Base-by-base conservation (phyloP, 2,329 filamentous ascomycete genomes). In the Fusarium sp. region DNA sequence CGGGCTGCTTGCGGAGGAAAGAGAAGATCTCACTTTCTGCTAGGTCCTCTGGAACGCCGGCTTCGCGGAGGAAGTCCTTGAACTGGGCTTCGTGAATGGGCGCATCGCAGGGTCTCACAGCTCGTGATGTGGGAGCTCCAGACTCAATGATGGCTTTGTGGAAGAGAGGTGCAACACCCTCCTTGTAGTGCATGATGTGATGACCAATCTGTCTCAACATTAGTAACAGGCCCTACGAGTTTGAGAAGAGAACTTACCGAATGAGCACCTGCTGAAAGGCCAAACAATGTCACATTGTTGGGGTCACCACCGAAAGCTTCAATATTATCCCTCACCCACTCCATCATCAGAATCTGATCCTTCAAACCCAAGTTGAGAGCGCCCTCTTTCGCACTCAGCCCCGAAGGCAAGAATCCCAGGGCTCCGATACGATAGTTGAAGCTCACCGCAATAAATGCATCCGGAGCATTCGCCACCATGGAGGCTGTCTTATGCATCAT, bases 381-480 rank as follows among this genome's bases (percentile, higher is more conserved):
- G 0, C 88, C 89, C 53, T 86, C 85, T 72, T 76, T 57, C 78
- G 89, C 25, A 83, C 70, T 75, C 1, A 75, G 83, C 16, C 34
- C 90, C 69, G 78, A 92, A 87, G 2, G 69, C n/a, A 91, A 74
- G 74, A 92, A 91, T 0, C 90, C 90, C 73, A 90, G 82, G 6
- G 86, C 85, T 11, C 85, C 84, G 42, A 90, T 82, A 11, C 88
- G 83, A 74, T 89, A 84, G 70, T 83, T 83, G 73, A 86, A 83
- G 34, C 81, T 83, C 3, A 87, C 80, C 7, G 79, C 84, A 43
- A 88, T 81, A 51, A 91, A 81, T 1, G 86, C 84, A 20, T 60
- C 60, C 16, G 81, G 77, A 0, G 85, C 78, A 79, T 86, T 90
- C 3, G 86, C 84, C 8, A 90, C 85, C 80, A 92, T 88, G 16